Conservation (phyloP, 2,329 filamentous ascomycete species). For the Diaporthe destruens region DNA sequence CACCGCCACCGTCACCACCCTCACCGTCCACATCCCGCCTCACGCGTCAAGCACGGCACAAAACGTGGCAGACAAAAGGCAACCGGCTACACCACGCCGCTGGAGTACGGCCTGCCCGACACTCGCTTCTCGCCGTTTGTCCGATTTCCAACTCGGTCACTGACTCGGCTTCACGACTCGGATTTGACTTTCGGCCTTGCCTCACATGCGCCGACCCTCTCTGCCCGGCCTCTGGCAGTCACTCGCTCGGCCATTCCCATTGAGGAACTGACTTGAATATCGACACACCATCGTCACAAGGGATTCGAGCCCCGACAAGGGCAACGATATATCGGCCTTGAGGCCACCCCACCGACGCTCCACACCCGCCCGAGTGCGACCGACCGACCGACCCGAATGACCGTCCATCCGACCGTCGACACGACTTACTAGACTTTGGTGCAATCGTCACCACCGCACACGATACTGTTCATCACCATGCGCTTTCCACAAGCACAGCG, state of each 20-base stretch:
- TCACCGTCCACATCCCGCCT: slow-evolving; percentile 9
- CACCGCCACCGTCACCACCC: background rate
- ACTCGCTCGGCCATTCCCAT: slow-evolving; percentile 14
- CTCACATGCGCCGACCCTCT: slow-evolving; percentile 21
- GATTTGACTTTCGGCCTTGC: slow-evolving; percentile 13
- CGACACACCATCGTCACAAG: background rate
- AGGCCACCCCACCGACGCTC: slow-evolving; percentile 14
- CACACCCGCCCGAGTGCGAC: slow-evolving; percentile 12
- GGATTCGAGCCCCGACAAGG: slow-evolving; percentile 10
- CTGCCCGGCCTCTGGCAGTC: slow-evolving; percentile 26
- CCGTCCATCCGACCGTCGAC: slow-evolving; percentile 3
- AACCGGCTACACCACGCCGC: slow-evolving; percentile 15
- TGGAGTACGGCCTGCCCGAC: slow-evolving; percentile 16
- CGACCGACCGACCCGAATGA: slow-evolving; percentile 17
- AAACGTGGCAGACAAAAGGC: slow-evolving; percentile 26
- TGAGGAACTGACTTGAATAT: slow-evolving; percentile 10
- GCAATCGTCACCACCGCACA: slow-evolving; percentile 14
- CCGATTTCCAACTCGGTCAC: slow-evolving; percentile 9
- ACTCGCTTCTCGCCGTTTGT: slow-evolving; percentile 5
- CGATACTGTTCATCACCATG: slow-evolving; percentile 32
- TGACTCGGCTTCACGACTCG: slow-evolving; percentile 4
- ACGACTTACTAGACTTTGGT: background rate
- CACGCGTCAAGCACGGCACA: slow-evolving; percentile 14
- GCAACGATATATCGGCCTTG: slow-evolving; percentile 22
- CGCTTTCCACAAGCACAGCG: slow-evolving; percentile 35